Evolutionary conservation across 129 eudicot species (phyloP).

Genomic region (Flaveria linearis): DNA sequence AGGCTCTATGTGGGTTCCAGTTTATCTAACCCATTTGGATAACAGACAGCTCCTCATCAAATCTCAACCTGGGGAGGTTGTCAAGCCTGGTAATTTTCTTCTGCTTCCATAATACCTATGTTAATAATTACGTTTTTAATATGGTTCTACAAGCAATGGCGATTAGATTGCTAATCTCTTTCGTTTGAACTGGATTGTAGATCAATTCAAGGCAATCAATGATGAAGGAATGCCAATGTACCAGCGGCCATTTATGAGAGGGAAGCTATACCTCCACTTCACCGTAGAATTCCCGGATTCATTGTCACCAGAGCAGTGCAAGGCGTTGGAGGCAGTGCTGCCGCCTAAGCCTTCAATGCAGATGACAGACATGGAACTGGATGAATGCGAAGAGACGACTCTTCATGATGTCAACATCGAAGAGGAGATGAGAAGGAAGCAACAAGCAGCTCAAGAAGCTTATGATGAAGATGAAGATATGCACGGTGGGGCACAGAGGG

Average conservation of each 20-base stretch:
- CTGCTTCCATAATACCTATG: background rate
- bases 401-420: slow-evolving; percentile 83
- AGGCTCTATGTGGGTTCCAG: slow-evolving; percentile 81
- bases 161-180: background rate
- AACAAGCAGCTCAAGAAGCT: slow-evolving; percentile 57
- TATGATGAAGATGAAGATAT: slow-evolving; percentile 74
- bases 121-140: background rate
- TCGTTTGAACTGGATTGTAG: slow-evolving; percentile 25
- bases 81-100: slow-evolving; percentile 55
- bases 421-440: slow-evolving; percentile 82
- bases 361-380: slow-evolving; percentile 74
- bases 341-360: slow-evolving; percentile 50
- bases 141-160: background rate
- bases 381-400: slow-evolving; percentile 83
- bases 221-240: slow-evolving; percentile 91
- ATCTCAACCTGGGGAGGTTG: slow-evolving; percentile 68
- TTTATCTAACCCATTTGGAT: slow-evolving; percentile 63
- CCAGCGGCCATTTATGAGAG: slow-evolving; percentile 73
- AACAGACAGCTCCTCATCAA: slow-evolving; percentile 66
- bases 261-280: slow-evolving; percentile 70
- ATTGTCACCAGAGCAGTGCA: slow-evolving; percentile 53
- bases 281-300: slow-evolving; percentile 72
- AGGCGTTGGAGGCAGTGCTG: slow-evolving; percentile 56
- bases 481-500: slow-evolving; percentile 77
- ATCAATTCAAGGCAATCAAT: slow-evolving; percentile 68